These are phyloP conservation scores for Komagataella mondaviorum DNA, from an alignment of 805 yeast species.

Conservation along the genomic window DNA sequence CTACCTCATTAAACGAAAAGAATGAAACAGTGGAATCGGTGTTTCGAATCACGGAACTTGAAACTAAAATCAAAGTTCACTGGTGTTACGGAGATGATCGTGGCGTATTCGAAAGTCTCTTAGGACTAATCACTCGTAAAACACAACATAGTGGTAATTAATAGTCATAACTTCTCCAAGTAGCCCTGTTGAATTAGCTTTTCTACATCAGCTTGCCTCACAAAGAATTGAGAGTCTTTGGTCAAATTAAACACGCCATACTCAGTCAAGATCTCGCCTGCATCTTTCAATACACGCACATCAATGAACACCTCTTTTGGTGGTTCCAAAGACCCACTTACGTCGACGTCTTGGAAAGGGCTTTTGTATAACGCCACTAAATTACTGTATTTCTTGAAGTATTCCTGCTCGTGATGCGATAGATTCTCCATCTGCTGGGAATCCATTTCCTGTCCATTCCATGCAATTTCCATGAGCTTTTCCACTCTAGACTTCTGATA, in stretches of 20 bases:
- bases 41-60: not conserved
- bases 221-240: constrained; percentile 89
- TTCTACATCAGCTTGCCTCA: constrained; percentile 89
- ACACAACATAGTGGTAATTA: not conserved
- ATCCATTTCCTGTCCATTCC: constrained; percentile 52
- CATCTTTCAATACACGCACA: constrained; percentile 84
- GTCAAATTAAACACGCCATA: constrained; percentile 91
- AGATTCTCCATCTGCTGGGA: constrained; percentile 30
- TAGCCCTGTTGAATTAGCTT: constrained; percentile 90
- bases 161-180: constrained; percentile 39
- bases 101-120: constrained; percentile 17
- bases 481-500: constrained; percentile 65
- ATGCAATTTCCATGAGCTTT: constrained; percentile 49
- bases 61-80: not conserved
- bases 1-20: not conserved
- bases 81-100: constrained; percentile 15
- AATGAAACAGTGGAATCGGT: not conserved
- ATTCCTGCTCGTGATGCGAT: constrained; percentile 72
- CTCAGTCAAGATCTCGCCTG: constrained; percentile 95
- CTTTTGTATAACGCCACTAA: constrained; percentile 67
- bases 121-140: constrained; percentile 9
- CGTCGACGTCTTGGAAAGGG: constrained; percentile 67
- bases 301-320: constrained; percentile 89
- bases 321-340: constrained; percentile 82
- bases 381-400: constrained; percentile 56